Evolutionary conservation across 2,329 filamentous ascomycete species (phyloP).

Genomic region (Aspergillaceae sp.): DNA sequence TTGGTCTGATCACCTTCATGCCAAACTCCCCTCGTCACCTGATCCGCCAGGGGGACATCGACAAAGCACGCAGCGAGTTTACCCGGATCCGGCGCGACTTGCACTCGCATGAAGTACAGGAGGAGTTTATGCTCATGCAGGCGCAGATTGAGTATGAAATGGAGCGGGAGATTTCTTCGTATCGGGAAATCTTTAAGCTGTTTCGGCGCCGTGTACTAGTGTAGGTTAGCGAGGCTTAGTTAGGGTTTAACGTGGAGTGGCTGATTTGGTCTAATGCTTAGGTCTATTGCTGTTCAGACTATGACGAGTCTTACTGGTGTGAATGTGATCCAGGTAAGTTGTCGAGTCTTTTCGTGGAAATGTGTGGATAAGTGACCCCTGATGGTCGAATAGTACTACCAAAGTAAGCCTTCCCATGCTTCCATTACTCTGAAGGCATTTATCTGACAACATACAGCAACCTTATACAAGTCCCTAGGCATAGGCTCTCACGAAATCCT

Average conservation of each 20-base stretch:
- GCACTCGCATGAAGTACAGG: conserved; percentile 35
- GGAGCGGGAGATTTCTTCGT: conserved; percentile 46
- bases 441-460: conserved; percentile 38
- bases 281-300: conserved; percentile 48
- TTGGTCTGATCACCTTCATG: conserved; percentile 49
- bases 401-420: conserved; percentile 15
- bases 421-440: conserved; percentile 2
- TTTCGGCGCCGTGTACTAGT: conserved; percentile 46
- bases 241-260: neutral
- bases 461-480: conserved; percentile 47
- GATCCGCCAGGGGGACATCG: conserved; percentile 42
- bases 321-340: conserved; percentile 46
- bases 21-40: conserved; percentile 48
- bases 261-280: conserved; percentile 9
- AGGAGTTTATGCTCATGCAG: conserved; percentile 49
- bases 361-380: conserved; percentile 1
- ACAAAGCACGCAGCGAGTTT: conserved; percentile 43
- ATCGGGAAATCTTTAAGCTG: conserved; percentile 44
- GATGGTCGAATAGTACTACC: conserved; percentile 17
- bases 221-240: conserved; percentile 17
- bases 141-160: conserved; percentile 51
- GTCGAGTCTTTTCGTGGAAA: neutral
- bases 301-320: conserved; percentile 51
- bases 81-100: conserved; percentile 42
- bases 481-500: conserved; percentile 44